Percentiles rank a stretch among this genome's conserved stretches.
phyloP scores from a whole-genome alignment of 169 alveolate species.

The Eimeria tenella region DNA sequence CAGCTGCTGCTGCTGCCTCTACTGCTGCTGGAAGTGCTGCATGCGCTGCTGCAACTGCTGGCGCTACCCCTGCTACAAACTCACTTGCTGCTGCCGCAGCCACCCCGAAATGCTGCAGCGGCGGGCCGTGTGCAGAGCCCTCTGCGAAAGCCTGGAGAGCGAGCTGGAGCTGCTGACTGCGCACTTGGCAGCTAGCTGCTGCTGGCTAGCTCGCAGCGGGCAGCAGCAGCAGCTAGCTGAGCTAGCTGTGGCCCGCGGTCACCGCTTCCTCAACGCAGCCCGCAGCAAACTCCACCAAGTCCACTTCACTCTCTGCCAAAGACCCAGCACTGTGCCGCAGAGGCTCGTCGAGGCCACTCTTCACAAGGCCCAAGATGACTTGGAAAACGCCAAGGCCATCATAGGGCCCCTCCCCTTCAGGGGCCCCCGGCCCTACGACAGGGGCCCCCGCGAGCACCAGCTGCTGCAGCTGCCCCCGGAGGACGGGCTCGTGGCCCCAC shows the following conservation, averaged over 20 bases:
- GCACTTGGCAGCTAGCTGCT: neutral
- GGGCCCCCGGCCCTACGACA: neutral
- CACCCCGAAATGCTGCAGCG: too few relatives aligned
- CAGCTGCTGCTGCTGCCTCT: conserved; percentile 58
- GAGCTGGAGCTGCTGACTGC: neutral
- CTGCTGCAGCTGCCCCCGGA: neutral
- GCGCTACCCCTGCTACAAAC: neutral
- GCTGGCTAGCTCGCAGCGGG: neutral
- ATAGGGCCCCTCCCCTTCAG: neutral
- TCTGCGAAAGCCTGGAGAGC: neutral
- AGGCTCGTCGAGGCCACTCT: neutral
- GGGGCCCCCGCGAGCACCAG: neutral
- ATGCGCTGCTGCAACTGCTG: neutral
- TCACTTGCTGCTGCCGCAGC: neutral
- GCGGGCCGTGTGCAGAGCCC: neutral
- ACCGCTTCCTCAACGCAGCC: neutral
- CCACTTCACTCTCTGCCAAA: neutral
- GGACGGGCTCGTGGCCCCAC: neutral
- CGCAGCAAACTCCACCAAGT: neutral
- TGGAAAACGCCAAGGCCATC: neutral
- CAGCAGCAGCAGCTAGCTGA: neutral
- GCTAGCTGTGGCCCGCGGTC: neutral
- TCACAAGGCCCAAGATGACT: neutral
- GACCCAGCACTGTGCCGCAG: neutral
- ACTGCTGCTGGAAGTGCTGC: conserved; percentile 17